Conservation (phyloP, 1,284 basidiomycete genomes). For the Sanghuangporus weigelae region DNA sequence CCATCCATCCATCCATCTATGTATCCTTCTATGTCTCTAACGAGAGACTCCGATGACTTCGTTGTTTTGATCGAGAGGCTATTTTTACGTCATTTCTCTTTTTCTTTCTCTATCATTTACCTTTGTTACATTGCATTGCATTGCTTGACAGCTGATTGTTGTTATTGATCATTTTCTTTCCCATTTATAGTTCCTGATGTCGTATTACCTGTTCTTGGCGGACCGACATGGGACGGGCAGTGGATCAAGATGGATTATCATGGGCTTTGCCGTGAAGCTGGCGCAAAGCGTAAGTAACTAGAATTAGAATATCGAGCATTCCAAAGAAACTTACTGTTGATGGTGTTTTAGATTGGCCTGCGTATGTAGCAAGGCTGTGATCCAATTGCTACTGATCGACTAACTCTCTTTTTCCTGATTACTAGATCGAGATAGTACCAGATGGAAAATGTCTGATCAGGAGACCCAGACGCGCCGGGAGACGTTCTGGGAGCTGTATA, state of each 20-base stretch:
- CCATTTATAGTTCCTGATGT: conserved; percentile 61
- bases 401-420: conserved; percentile 18
- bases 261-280: conserved; percentile 73
- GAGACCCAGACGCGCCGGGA: conserved; percentile 63
- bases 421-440: conserved; percentile 67
- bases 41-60: no score
- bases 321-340: background rate
- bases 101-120: background rate
- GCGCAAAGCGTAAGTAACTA: conserved; percentile 62
- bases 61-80: no score
- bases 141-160: background rate
- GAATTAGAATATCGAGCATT: background rate
- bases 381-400: conserved; percentile 4
- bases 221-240: conserved; percentile 68
- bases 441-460: conserved; percentile 53
- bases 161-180: background rate
- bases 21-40: no score
- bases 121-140: background rate
- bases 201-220: conserved; percentile 68
- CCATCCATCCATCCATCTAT: background rate
- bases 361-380: conserved; percentile 41
- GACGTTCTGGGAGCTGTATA: conserved; percentile 73
- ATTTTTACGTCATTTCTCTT: background rate
- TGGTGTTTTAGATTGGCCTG: conserved; percentile 54
- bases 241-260: conserved; percentile 71